Evolutionary conservation across 495 filamentous ascomycete species (phyloP), one percentile per base, ranked within the genome.

Genomic region (Coniosporium apollinis): DNA sequence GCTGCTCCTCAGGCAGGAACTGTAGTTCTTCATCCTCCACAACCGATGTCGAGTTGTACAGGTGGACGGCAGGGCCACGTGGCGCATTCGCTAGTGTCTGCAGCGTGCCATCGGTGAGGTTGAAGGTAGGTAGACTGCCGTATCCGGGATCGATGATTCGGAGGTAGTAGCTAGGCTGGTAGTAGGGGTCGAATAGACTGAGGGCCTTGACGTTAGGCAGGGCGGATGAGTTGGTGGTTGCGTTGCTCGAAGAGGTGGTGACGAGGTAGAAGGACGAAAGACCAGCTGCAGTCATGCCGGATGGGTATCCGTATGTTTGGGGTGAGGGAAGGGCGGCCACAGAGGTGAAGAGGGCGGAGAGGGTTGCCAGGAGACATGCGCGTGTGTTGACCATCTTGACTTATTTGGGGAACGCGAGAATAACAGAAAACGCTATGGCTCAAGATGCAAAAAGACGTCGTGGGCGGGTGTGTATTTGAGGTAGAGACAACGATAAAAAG

Each of bases 61-160:
- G 33, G 20, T 31, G 46, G 19, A 16, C 22, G 4, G 43, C 51
- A 4, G 37, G 19, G 14, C 43, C 48, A 31, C 46, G 45, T 3
- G 44, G 41, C 3, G 36, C 45, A 7, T 35, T 21, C n/a, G 38
- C 24, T 0, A 19, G 16, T 8, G 43, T 45, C 26, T 44, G 37
- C 32, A 51, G 38, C n/a, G 36, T 46, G 34, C 43, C 43, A 26
- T 34, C 30, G 11, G 45, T 36, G 37, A 54, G 48, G 20, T 42
- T 51, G 41, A 51, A 54, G 42, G 26, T 37, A 8, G 48, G 51
- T 4, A 51, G 30, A 26, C 33, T 41, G 26, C 38, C 38, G 38
- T 54, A 51, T 26, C 48, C 51, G 19, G 48, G 41, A 13, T 19
- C 45, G 34, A 47, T 48, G 31, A 47, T 36, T 35, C 50, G 50